Conservation (phyloP, 1,139 yeast genomes). For the Pichia sp. region DNA sequence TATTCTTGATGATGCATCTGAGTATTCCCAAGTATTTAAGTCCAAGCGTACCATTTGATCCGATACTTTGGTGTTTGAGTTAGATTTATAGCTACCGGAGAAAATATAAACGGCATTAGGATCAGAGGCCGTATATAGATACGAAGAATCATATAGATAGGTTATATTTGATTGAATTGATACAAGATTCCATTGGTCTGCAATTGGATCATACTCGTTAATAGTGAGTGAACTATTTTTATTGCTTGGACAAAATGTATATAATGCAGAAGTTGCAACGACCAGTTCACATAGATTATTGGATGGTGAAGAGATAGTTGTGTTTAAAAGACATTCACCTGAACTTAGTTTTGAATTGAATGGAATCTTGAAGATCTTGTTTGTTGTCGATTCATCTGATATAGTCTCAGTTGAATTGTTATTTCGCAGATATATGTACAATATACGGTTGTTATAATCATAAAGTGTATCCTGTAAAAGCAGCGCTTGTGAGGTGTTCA, state of each 20-base stretch:
- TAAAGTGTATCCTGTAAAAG: conserved; percentile 35
- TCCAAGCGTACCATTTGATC: conserved; percentile 35
- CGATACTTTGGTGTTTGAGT: conserved; percentile 26
- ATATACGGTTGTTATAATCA: conserved; percentile 34
- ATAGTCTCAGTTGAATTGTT: conserved; percentile 26
- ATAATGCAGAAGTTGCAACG: conserved; percentile 16
- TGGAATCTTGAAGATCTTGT: conserved; percentile 30
- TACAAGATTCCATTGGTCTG: conserved; percentile 25
- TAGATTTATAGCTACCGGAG: conserved; percentile 35
- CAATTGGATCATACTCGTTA: conserved; percentile 18
- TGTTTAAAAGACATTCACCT: conserved; percentile 19
- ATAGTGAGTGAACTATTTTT: neutral
- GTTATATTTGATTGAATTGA: conserved; percentile 14
- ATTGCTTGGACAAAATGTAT: conserved; percentile 20
- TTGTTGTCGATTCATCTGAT: neutral
- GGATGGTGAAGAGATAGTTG: conserved; percentile 24
- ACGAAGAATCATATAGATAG: conserved; percentile 30
- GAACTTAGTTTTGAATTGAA: conserved; percentile 26
- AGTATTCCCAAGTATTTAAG: conserved; percentile 28
- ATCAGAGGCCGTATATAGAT: conserved; percentile 36
- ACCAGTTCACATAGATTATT: conserved; percentile 24
- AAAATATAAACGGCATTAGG: conserved; percentile 38
- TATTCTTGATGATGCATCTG: conserved; percentile 37
- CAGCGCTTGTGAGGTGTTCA: neutral
- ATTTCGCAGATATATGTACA: conserved; percentile 32